Evolutionary conservation across 495 filamentous ascomycete species (phyloP).

Genomic region (Rhypophila decipiens): DNA sequence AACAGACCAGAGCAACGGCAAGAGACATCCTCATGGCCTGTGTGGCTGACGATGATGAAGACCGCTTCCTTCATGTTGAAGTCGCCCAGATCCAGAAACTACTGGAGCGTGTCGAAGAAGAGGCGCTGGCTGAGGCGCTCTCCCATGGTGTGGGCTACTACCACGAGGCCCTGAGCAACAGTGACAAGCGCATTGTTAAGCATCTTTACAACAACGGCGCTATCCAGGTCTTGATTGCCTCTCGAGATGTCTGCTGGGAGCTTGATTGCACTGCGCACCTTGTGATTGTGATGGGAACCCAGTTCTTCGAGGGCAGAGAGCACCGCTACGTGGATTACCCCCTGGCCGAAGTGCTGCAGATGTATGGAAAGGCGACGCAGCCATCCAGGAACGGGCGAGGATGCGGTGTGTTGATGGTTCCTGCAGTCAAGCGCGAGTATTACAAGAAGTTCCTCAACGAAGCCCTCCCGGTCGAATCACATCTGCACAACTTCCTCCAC

Average conservation of each 20-base stretch:
- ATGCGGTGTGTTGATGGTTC: conserved; percentile 90
- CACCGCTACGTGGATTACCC: conserved; percentile 98
- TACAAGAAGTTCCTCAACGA: conserved; percentile 99
- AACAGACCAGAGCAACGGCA: conserved; percentile 86
- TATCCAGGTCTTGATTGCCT: conserved; percentile 88
- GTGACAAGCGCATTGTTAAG: conserved; percentile 88
- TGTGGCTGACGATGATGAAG: conserved; percentile 83
- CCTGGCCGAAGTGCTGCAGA: conserved; percentile 95
- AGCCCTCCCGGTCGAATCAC: conserved; percentile 90
- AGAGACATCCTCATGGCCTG: conserved; percentile 80
- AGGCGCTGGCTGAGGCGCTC: conserved; percentile 81
- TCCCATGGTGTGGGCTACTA: conserved; percentile 96
- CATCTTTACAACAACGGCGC: conserved; percentile 87
- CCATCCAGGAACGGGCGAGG: conserved; percentile 69
- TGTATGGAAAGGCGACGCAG: conserved; percentile 92
- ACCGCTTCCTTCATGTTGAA: conserved; percentile 81
- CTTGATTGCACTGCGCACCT: conserved; percentile 80
- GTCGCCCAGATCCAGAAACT: conserved; percentile 75
- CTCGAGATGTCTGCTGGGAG: conserved; percentile 95
- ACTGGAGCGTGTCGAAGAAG: conserved; percentile 74
- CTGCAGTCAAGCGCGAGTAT: conserved; percentile 88
- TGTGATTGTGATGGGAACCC: conserved; percentile 97
- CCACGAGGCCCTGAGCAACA: conserved; percentile 82
- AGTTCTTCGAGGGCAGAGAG: conserved; percentile 94
- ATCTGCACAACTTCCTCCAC: conserved; percentile 82